phyloP scores from a whole-genome alignment of 192 early-diverging fungal species.

The Diversispora epigaea region DNA sequence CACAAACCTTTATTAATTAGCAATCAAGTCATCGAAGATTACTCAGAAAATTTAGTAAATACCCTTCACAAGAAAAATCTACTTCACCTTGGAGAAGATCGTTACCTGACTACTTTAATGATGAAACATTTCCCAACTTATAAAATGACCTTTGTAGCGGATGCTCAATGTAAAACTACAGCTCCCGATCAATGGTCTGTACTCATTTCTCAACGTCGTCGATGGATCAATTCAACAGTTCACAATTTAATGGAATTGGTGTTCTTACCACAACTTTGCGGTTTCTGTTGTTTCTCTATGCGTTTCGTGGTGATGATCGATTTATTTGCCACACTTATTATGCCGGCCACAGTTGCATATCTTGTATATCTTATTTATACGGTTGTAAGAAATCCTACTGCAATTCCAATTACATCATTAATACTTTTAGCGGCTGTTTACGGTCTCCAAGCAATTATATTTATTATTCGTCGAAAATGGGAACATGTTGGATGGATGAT shows the following conservation, averaged over 20 bases:
- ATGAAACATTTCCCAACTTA: slow-evolving; percentile 98
- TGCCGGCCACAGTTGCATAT: slow-evolving; percentile 89
- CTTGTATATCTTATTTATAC: slow-evolving; percentile 81
- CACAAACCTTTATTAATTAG: slow-evolving; percentile 89
- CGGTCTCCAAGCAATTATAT: slow-evolving; percentile 66
- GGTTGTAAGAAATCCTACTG: slow-evolving; percentile 53
- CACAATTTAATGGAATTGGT: slow-evolving; percentile 97
- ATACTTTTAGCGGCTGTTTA: slow-evolving; percentile 86
- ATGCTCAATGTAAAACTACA: slow-evolving; percentile 90
- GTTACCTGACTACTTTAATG: slow-evolving; percentile 92
- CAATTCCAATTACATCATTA: slow-evolving; percentile 78
- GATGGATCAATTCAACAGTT: slow-evolving; percentile 99
- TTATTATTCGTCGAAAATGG: slow-evolving; percentile 83
- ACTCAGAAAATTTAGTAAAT: slow-evolving; percentile 91
- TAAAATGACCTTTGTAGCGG: slow-evolving; percentile 89
- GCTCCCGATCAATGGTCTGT: slow-evolving; percentile 94
- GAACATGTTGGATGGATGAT: slow-evolving; percentile 97
- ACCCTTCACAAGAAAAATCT: slow-evolving; percentile 99
- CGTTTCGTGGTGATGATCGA: slow-evolving; percentile 95
- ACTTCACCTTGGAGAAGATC: slow-evolving; percentile 97
- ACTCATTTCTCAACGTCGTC: slow-evolving; percentile 94
- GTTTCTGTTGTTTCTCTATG: slow-evolving; percentile 97
- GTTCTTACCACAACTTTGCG: slow-evolving; percentile 91
- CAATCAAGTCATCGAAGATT: slow-evolving; percentile 88
- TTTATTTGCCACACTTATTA: slow-evolving; percentile 86